Evolutionary conservation across 805 yeast species (phyloP), one percentile per base, ranked within the genome.

Genomic region (Maudiozyma serrabonitensis): DNA sequence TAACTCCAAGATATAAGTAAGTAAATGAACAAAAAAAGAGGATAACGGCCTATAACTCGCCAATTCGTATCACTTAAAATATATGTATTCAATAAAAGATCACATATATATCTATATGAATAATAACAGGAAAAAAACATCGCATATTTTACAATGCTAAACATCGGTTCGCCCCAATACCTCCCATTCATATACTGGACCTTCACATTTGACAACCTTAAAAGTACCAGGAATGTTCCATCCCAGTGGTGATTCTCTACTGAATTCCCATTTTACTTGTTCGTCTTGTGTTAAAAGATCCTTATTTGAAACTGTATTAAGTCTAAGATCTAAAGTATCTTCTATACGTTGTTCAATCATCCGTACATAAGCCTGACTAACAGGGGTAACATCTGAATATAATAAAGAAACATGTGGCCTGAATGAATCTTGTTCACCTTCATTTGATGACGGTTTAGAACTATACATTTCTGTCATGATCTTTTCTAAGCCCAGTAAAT

Each of bases 341-440:
- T 75, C 79, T 5, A 85, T 74, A 54, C 91, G 67, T 12, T 82
- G 80, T 51, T 76, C 78, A 31, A 85, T 76, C 2, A 85, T 79
- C 45, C 80, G 72, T 63, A 79, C 72, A 50, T 79, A 69, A 1
- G 90, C 89, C 57, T 75, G 81, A 54, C 82, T 82, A 13, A 87
- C 75, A 9, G 87, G 87, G 55, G 78, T 74, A 26, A 76, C 62
- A 51, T 79, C 75, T 9, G 88, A 80, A 63, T 86, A 86, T 5
- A 80, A 80, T 48, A 86, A 65, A 7, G 89, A 82, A 16, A 86
- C 69, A 61, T 86, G 95, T 1, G 95, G 95, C 47, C 76, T 79
- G 59, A 71, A 86, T 47, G 80, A 83, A 4, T 66, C 58, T 13
- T 52, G 52, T 11, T 75, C 70, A 41, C 60, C 58, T 7, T 72